A percentile compares a stretch with the other conserved stretches of the same genome.
Evolutionary conservation across 2,329 filamentous ascomycete species (phyloP).

Genomic region (Albifimbria verrucaria): DNA sequence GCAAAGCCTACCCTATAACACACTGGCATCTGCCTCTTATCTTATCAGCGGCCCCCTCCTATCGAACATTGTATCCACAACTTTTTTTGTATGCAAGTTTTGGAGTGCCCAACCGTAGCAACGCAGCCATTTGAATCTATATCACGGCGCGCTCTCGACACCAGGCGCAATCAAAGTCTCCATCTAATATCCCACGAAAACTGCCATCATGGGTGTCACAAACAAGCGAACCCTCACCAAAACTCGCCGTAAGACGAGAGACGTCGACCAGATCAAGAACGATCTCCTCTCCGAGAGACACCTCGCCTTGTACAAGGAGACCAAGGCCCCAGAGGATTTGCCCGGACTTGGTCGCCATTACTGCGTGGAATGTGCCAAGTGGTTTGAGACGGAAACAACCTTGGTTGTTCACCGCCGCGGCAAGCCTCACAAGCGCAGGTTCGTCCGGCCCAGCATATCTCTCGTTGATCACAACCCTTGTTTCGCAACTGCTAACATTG

Average conservation of each 20-base stretch:
- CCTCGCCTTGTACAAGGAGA: slow-evolving; percentile 72
- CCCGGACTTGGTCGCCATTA: slow-evolving; percentile 84
- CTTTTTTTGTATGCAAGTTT: no score
- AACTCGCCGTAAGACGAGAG: slow-evolving; percentile 71
- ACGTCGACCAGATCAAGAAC: slow-evolving; percentile 86
- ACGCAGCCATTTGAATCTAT: no score
- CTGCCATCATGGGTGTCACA: slow-evolving; percentile 61
- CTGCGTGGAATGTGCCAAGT: slow-evolving; percentile 92
- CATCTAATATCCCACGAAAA: no score
- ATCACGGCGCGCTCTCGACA: no score
- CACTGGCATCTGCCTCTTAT: no score
- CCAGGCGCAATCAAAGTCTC: no score
- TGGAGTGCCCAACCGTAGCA: no score
- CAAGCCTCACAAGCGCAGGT: slow-evolving; percentile 91
- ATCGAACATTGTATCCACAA: no score
- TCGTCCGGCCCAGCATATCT: background rate
- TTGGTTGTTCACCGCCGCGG: slow-evolving; percentile 73
- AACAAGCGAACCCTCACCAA: slow-evolving; percentile 68
- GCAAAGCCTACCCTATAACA: no score
- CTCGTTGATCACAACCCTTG: background rate
- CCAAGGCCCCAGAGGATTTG: slow-evolving; percentile 80
- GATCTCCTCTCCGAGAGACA: slow-evolving; percentile 79
- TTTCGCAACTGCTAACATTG: slow-evolving; percentile 18
- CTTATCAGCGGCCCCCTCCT: no score
- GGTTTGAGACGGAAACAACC: slow-evolving; percentile 84